phyloP scores from a whole-genome alignment of 371 early-diverging fungal genomes.

The Mucor racemosus region DNA sequence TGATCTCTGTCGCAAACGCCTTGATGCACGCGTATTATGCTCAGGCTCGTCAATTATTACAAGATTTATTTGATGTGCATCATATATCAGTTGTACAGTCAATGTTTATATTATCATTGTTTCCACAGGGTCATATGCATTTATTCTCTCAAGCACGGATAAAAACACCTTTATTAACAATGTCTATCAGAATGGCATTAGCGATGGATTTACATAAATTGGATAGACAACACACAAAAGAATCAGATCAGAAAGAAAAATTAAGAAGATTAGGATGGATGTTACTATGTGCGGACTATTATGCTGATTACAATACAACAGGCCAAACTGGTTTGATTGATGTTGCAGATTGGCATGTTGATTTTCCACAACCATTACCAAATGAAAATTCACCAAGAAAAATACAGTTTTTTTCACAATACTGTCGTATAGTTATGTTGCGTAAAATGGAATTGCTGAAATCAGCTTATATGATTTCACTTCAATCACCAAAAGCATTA shows the following conservation, averaged over 20 bases:
- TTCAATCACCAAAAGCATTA: slow-evolving; percentile 33
- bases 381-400: slow-evolving; percentile 22
- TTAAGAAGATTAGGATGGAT: slow-evolving; percentile 50
- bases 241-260: slow-evolving; percentile 38
- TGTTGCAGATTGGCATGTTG: slow-evolving; percentile 47
- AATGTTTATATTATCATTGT: slow-evolving; percentile 44
- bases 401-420: slow-evolving; percentile 38
- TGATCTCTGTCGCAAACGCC: slow-evolving; percentile 28
- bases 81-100: slow-evolving; percentile 47
- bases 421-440: slow-evolving; percentile 43
- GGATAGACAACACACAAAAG: slow-evolving; percentile 28
- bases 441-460: slow-evolving; percentile 48
- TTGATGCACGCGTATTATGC: slow-evolving; percentile 41
- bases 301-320: slow-evolving; percentile 41
- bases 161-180: slow-evolving; percentile 28
- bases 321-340: slow-evolving; percentile 39
- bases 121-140: slow-evolving; percentile 41
- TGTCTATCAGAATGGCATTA: slow-evolving; percentile 40
- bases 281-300: slow-evolving; percentile 50
- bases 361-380: slow-evolving; percentile 45
- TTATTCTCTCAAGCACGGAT: slow-evolving; percentile 40
- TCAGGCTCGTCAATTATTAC: slow-evolving; percentile 44
- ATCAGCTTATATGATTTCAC: slow-evolving; percentile 34
- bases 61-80: slow-evolving; percentile 50
- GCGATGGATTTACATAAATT: slow-evolving; percentile 46